Conservation (phyloP, 495 filamentous ascomycete species). For the Aspergillus homomorphus region DNA sequence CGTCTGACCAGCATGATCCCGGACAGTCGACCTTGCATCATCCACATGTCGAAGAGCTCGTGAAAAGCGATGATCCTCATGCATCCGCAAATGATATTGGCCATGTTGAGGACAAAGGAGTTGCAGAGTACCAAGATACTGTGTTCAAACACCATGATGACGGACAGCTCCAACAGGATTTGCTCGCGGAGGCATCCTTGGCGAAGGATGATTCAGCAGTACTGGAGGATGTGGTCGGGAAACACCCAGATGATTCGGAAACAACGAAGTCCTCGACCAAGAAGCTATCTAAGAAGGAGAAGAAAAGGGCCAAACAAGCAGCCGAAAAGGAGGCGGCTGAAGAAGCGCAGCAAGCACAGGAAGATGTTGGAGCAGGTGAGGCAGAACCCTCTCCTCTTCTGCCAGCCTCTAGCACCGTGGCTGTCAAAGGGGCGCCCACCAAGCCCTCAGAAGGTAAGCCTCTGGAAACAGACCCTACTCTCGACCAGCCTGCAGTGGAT, state of each 20-base stretch:
- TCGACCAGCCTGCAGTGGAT: conserved; percentile 18
- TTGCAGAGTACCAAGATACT: too few species aligned
- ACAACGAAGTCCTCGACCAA: conserved; percentile 15
- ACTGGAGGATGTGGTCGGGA: background rate
- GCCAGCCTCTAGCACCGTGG: conserved; percentile 14
- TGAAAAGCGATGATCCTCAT: background rate
- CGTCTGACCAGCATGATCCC: background rate
- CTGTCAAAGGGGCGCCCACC: background rate
- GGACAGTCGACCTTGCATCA: background rate
- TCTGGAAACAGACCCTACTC: conserved; percentile 19
- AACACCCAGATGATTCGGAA: conserved; percentile 5
- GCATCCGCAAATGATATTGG: too few species aligned
- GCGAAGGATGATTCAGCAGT: background rate
- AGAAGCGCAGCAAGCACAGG: conserved; percentile 7
- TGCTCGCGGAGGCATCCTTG: background rate
- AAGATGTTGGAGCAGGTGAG: conserved; percentile 7
- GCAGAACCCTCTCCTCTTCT: conserved; percentile 17
- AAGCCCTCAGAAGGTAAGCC: conserved; percentile 4
- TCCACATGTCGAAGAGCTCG: background rate
- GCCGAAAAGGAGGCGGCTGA: conserved; percentile 17
- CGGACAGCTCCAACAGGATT: background rate
- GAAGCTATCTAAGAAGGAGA: conserved; percentile 42
- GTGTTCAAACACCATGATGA: too few species aligned
- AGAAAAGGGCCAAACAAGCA: conserved; percentile 41
- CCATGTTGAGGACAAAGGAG: background rate